Evolutionary conservation across 768 basidiomycete genomes (phyloP).

Genomic region (Rhodosporidiobolus sp.): DNA sequence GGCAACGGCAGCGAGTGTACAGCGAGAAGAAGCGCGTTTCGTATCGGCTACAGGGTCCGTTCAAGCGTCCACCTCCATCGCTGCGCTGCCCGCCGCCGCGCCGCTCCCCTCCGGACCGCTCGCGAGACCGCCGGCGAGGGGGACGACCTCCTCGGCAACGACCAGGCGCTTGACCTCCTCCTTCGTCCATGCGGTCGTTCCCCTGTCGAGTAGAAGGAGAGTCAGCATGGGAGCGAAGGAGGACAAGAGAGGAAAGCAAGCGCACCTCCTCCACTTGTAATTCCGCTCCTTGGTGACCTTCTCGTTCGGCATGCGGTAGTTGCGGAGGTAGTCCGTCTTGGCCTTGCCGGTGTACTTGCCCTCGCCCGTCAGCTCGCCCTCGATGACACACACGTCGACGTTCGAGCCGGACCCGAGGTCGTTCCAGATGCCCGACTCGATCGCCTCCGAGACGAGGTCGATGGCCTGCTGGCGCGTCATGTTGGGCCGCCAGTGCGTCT

Average conservation of each 20-base stretch:
- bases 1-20: neutral
- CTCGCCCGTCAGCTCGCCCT: slow-evolving; percentile 46
- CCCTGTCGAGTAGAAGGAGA: neutral
- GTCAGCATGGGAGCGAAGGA: neutral
- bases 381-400: slow-evolving; percentile 94
- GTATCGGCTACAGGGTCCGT: too few species aligned
- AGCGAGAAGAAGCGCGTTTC: too few species aligned
- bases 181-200: neutral
- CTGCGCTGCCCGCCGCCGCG: slow-evolving; percentile 15
- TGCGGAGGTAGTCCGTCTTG: slow-evolving; percentile 86
- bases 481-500: slow-evolving; percentile 73
- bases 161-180: slow-evolving; percentile 37
- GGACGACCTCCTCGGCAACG: slow-evolving; percentile 39
- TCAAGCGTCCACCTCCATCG: slow-evolving; percentile 43
- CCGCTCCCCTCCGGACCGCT: slow-evolving; percentile 10
- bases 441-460: slow-evolving; percentile 74
- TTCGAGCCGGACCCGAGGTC: slow-evolving; percentile 99
- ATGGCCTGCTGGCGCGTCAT: slow-evolving; percentile 85
- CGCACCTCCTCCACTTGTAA: slow-evolving; percentile 42
- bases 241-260: neutral
- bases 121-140: slow-evolving; percentile 22
- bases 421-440: slow-evolving; percentile 97
- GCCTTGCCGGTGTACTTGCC: slow-evolving; percentile 53
- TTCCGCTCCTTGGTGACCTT: slow-evolving; percentile 51
- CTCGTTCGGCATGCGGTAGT: slow-evolving; percentile 87